phyloP scores from a whole-genome alignment of 805 yeast genomes.

The Isabelozyma gotoi region DNA sequence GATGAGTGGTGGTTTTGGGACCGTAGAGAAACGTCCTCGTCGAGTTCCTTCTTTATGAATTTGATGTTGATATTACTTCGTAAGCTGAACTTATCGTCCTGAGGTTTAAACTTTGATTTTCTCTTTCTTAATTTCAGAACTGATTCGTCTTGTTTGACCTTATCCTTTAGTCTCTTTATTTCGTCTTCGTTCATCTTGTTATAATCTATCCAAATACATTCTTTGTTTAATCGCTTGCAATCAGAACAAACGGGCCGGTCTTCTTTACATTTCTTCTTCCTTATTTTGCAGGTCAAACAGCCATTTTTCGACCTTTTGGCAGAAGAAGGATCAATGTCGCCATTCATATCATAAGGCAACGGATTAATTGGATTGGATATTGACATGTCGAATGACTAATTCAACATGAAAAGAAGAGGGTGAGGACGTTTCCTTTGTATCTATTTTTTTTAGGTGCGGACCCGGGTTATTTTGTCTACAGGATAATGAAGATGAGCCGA shows the following conservation, averaged over 20 bases:
- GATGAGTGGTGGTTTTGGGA: too few relatives aligned
- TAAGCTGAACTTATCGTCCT: not conserved
- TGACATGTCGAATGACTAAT: not conserved
- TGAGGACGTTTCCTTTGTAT: too few relatives aligned
- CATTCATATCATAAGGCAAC: not conserved
- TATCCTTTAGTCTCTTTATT: constrained; percentile 29
- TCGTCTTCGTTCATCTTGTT: constrained; percentile 42
- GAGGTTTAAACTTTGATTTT: constrained; percentile 10
- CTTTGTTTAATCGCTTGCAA: constrained; percentile 44
- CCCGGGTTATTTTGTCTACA: not conserved
- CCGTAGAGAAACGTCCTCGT: not conserved
- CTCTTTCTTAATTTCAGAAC: constrained; percentile 43
- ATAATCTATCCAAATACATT: constrained; percentile 49
- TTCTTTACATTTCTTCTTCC: constrained; percentile 62
- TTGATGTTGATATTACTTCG: not conserved
- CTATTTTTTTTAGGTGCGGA: not conserved
- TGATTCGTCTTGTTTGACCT: constrained; percentile 41
- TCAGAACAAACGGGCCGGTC: constrained; percentile 49
- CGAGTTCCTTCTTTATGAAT: not conserved
- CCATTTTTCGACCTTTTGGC: constrained; percentile 54
- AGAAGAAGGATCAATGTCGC: constrained; percentile 2
- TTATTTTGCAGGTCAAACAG: constrained; percentile 64
- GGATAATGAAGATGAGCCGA: not conserved
- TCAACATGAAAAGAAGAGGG: too few relatives aligned
- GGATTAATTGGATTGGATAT: not conserved